Percentiles rank a stretch among this genome's conserved stretches.
phyloP scores from a whole-genome alignment of 2,329 filamentous ascomycete genomes.

The Diplocarpon rosae region DNA sequence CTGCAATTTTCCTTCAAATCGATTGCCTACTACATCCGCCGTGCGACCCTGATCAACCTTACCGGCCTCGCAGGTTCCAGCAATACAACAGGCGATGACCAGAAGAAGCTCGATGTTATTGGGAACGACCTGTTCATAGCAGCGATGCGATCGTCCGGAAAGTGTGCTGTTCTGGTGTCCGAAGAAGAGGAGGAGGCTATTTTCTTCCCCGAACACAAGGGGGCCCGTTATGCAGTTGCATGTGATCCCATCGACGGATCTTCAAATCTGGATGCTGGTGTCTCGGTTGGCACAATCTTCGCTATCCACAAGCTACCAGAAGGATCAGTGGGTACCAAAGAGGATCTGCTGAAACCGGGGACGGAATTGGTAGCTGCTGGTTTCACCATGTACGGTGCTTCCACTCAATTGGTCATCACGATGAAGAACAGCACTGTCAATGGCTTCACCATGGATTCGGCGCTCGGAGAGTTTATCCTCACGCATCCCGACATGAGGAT shows the following conservation, averaged over 20 bases:
- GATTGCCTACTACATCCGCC: slow-evolving; percentile 97
- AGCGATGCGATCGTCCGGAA: slow-evolving; percentile 85
- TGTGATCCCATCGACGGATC: slow-evolving; percentile 98
- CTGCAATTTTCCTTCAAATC: slow-evolving; percentile 99
- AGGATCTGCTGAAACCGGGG: slow-evolving; percentile 81
- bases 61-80: slow-evolving; percentile 89
- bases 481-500: slow-evolving; percentile 92
- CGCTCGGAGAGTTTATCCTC: slow-evolving; percentile 95
- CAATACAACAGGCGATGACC: slow-evolving; percentile 93
- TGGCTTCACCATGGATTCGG: slow-evolving; percentile 95
- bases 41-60: slow-evolving; percentile 88
- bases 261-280: slow-evolving; percentile 94
- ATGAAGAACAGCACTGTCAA: slow-evolving; percentile 90
- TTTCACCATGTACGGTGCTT: slow-evolving; percentile 99
- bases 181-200: slow-evolving; percentile 95
- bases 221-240: slow-evolving; percentile 83
- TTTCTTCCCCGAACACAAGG: slow-evolving; percentile 63
- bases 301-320: slow-evolving; percentile 84
- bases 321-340: slow-evolving; percentile 59
- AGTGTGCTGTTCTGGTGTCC: slow-evolving; percentile 86
- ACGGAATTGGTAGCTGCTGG: slow-evolving; percentile 86
- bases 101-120: slow-evolving; percentile 99
- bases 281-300: slow-evolving; percentile 96
- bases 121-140: slow-evolving; percentile 96
- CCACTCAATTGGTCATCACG: slow-evolving; percentile 89